These are phyloP conservation scores for Camelina neglecta DNA, from an alignment of 345 rosid genomes.

Conservation along the genomic window DNA sequence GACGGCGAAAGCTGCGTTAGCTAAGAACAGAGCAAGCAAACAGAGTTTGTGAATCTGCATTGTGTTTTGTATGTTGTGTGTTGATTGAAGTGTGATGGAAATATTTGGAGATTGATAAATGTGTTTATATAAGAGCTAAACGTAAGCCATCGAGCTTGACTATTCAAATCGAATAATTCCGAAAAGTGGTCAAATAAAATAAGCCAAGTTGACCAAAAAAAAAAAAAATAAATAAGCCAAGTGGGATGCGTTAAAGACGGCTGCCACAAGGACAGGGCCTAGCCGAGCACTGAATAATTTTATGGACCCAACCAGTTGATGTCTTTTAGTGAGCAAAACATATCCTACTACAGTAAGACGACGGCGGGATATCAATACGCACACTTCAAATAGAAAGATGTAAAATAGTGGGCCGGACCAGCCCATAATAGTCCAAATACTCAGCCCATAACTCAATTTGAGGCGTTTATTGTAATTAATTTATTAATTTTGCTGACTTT, in stretches of 20 bases:
- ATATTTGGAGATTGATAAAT: neutral
- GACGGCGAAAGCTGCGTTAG: slow-evolving; percentile 31
- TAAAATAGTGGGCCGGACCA: too few relatives aligned
- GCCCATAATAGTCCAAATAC: too few relatives aligned
- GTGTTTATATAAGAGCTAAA: slow-evolving; percentile 29
- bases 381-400: too few relatives aligned
- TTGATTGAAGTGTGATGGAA: slow-evolving; percentile 13
- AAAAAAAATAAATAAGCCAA: slow-evolving; percentile 36
- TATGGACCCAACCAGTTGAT: slow-evolving; percentile 13
- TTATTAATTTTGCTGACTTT: too few relatives aligned
- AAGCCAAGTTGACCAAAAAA: too few relatives aligned
- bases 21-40: slow-evolving; percentile 42
- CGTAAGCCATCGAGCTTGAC: slow-evolving; percentile 36
- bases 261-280: neutral
- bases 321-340: slow-evolving; percentile 10
- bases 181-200: slow-evolving; percentile 33
- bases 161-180: too few relatives aligned
- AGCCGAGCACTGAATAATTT: neutral
- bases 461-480: too few relatives aligned
- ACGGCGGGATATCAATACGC: too few relatives aligned
- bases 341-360: neutral
- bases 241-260: slow-evolving; percentile 26
- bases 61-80: neutral
- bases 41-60: slow-evolving; percentile 43
- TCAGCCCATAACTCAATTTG: too few relatives aligned